These are phyloP conservation scores for Yamadazyma pseudoaaseri DNA, from an alignment of 1,139 yeast genomes.

Conservation along the genomic window DNA sequence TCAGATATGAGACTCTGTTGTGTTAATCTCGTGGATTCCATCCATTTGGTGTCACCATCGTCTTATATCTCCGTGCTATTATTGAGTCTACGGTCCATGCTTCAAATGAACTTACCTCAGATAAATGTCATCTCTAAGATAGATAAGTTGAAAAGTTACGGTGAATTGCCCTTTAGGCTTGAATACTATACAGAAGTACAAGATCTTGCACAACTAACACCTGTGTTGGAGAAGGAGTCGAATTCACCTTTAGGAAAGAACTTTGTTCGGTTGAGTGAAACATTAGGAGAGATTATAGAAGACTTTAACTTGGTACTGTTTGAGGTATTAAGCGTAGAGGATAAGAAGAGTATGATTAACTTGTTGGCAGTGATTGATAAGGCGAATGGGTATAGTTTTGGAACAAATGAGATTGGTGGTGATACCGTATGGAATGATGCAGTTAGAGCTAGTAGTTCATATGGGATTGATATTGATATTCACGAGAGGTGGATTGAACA, in stretches of 20 bases:
- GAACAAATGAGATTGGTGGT: conserved; percentile 90
- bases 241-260: conserved; percentile 58
- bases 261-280: conserved; percentile 69
- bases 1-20: conserved; percentile 77
- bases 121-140: conserved; percentile 72
- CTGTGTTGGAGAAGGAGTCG: conserved; percentile 64
- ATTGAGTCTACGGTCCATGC: conserved; percentile 70
- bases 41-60: conserved; percentile 81
- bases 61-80: conserved; percentile 85
- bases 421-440: conserved; percentile 97
- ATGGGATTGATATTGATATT: conserved; percentile 60
- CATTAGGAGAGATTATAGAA: conserved; percentile 79
- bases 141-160: conserved; percentile 71
- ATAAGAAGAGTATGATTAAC: conserved; percentile 86
- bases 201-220: conserved; percentile 68
- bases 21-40: conserved; percentile 84
- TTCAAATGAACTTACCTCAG: conserved; percentile 46
- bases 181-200: conserved; percentile 93
- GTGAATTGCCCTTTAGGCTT: conserved; percentile 59
- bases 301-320: conserved; percentile 87
- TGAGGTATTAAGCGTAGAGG: conserved; percentile 88
- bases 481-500: conserved; percentile 96
- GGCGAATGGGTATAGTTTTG: conserved; percentile 92
- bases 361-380: conserved; percentile 77
- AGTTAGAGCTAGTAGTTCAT: conserved; percentile 67